phyloP scores from a whole-genome alignment of 345 rosid genomes.

The Reutealis trisperma region DNA sequence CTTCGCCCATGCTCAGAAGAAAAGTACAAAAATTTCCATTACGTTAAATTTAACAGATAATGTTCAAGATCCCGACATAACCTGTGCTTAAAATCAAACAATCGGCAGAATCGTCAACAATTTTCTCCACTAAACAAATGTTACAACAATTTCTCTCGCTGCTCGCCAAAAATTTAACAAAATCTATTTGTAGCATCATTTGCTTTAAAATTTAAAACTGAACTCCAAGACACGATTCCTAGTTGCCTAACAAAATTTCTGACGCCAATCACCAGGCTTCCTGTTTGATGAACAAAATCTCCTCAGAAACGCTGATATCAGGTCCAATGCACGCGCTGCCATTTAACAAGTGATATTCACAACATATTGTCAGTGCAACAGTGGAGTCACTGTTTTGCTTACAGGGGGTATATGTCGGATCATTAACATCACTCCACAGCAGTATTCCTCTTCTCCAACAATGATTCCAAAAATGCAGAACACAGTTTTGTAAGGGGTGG shows the following conservation, averaged over 20 bases:
- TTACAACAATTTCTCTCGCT: not conserved
- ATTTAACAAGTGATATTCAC: not conserved
- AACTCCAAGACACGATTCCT: not conserved
- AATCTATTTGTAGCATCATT: no score
- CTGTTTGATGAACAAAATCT: not conserved
- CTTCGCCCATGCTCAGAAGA: no score
- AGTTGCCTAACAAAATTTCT: conserved; percentile 8
- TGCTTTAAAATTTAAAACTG: not conserved
- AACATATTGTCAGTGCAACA: not conserved
- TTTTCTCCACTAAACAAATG: not conserved
- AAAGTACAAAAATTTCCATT: no score
- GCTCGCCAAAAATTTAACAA: not conserved
- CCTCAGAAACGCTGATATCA: conserved; percentile 1
- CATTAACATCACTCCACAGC: conserved; percentile 40
- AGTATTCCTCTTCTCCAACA: conserved; percentile 71
- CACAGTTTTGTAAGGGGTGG: conserved; percentile 84
- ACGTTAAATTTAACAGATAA: no score
- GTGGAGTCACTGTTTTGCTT: not conserved
- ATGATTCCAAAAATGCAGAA: conserved; percentile 62
- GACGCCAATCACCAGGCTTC: not conserved
- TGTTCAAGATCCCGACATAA: no score
- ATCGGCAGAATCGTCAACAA: no score
- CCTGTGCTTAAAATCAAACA: no score
- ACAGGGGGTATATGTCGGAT: not conserved
- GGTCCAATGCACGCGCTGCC: not conserved